Percentiles rank a stretch among this genome's conserved stretches.
Conservation (phyloP, 768 basidiomycete genomes). For the Mrakia gelida region DNA sequence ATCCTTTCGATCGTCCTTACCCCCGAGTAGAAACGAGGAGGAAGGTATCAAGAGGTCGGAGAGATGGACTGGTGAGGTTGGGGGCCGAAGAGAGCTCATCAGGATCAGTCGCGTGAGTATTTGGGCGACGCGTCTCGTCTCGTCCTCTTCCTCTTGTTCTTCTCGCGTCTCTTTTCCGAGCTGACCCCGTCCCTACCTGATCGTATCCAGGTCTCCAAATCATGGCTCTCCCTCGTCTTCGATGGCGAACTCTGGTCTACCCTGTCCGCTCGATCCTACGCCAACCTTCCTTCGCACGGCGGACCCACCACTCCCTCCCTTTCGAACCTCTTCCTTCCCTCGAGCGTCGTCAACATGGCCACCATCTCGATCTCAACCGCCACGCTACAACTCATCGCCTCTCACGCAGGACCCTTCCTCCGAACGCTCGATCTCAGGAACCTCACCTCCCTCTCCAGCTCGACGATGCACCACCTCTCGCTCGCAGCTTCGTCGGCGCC, state of each 20-base stretch:
- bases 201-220: constrained; percentile 60
- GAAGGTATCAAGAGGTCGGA: constrained; percentile 47
- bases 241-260: constrained; percentile 83
- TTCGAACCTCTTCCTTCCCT: neutral
- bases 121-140: constrained; percentile 29
- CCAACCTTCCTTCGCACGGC: constrained; percentile 47
- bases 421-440: constrained; percentile 61
- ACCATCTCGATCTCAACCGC: constrained; percentile 41
- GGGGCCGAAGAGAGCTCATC: constrained; percentile 70
- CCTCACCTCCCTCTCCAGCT: constrained; percentile 4
- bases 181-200: neutral
- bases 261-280: constrained; percentile 62
- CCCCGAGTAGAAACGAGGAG: constrained; percentile 35
- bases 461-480: constrained; percentile 21
- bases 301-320: neutral
- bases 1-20: neutral
- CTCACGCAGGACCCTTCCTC: constrained; percentile 62
- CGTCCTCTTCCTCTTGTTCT: too few species aligned
- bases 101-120: constrained; percentile 67
- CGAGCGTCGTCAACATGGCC: neutral
- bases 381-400: constrained; percentile 55
- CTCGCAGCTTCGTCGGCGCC: neutral
- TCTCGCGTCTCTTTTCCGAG: neutral
- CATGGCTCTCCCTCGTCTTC: constrained; percentile 68
- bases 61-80: constrained; percentile 71